Percentiles rank a stretch among this genome's conserved stretches.
These are phyloP conservation scores for Myriosclerotinia scirpicola DNA, from an alignment of 2,329 filamentous ascomycete genomes.

Conservation along the genomic window DNA sequence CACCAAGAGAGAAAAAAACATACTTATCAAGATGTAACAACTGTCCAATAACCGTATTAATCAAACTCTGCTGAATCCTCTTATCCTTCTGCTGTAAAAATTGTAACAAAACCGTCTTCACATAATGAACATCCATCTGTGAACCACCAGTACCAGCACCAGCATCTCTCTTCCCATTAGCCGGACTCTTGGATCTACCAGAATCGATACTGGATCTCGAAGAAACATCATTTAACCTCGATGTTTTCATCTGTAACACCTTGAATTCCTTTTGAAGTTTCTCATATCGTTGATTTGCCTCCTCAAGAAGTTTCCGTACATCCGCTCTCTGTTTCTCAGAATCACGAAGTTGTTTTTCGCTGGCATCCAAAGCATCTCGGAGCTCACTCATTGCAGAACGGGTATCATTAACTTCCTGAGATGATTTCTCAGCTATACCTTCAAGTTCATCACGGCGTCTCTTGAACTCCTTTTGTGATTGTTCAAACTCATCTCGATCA, in stretches of 20 bases:
- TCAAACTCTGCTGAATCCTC: conserved; percentile 70
- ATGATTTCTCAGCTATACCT: conserved; percentile 63
- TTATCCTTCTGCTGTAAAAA: conserved; percentile 81
- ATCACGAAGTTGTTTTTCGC: conserved; percentile 80
- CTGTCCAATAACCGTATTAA: conserved; percentile 70
- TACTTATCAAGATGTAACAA: conserved; percentile 75
- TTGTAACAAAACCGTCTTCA: conserved; percentile 79
- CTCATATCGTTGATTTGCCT: conserved; percentile 73
- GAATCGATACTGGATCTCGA: conserved; percentile 40
- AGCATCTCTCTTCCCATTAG: conserved; percentile 28
- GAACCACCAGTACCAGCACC: conserved; percentile 10
- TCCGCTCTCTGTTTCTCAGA: conserved; percentile 80
- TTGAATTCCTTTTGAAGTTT: conserved; percentile 71
- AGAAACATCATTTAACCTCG: conserved; percentile 37
- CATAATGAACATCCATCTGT: conserved; percentile 51
- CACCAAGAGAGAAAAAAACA: conserved; percentile 41
- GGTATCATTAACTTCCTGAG: conserved; percentile 73
- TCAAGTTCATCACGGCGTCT: conserved; percentile 75
- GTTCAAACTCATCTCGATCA: conserved; percentile 77
- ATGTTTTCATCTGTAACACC: conserved; percentile 49
- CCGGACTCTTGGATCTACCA: conserved; percentile 37
- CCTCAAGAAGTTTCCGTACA: conserved; percentile 72
- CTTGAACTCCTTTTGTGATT: conserved; percentile 71
- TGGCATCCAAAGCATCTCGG: conserved; percentile 78
- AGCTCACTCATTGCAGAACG: conserved; percentile 75